Evolutionary conservation across 257 asterid species (phyloP), one percentile per base, ranked within the genome.

Genomic region (Craterostigma plantagineum): DNA sequence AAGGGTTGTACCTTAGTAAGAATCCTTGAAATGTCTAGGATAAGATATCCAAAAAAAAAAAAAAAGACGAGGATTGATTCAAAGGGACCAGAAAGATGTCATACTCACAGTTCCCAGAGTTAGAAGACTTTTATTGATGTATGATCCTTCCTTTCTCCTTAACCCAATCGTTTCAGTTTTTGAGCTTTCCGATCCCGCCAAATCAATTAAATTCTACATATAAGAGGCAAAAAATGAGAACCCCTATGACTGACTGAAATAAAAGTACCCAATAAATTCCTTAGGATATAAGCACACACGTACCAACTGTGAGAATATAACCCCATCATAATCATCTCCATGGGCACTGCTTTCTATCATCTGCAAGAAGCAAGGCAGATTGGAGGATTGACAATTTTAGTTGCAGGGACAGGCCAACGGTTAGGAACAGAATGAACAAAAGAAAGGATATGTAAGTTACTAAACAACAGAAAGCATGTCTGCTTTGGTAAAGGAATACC

Each of bases 131-230:
- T 87, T 87, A 58, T 86, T 86, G 50, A 86, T 86, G 64, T 86
- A 86, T 23, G 97, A 76, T 64, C 97, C 97, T 71, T 86, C 97
- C 69, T 86, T 86, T 73, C 95, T 71, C 62, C 94, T 71, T 63
- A 85, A 49, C 43, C 96, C 96, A 18, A 90, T 85, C n/a, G 96
- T 81, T 75, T 85, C 96, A 54, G 94, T 78, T 63, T 86, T 86
- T 15, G 97, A 86, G 66, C 97, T 81, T 67, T 86, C 97, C 48
- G 97, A 86, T 49, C 97, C 97, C 58, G 97, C 97, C 57, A 86
- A 69, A 63, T 86, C 97, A 40, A 86, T 86, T 59, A 86, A 68
- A 70, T 81, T 86, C 97, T 86, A 50, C 44, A 62, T 27, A 51
- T 45, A 59, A 64, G 49, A 56, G 36, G 34, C 53, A 10, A 16